Conservation (phyloP, 352 stramenopile species). For the Nothophytophthora sp. region DNA sequence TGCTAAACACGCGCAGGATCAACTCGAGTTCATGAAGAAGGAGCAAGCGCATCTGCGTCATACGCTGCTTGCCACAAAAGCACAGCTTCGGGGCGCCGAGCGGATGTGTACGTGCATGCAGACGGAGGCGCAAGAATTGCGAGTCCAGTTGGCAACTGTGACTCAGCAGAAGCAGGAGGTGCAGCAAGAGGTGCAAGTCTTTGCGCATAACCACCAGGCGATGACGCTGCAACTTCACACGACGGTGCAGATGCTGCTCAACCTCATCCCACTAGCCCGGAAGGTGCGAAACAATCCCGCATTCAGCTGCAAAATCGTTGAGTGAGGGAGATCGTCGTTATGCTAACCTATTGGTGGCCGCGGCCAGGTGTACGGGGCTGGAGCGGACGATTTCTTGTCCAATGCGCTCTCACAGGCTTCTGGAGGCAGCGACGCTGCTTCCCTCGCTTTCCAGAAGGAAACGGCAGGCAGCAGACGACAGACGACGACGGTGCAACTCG, state of each 20-base stretch:
- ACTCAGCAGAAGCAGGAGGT: slow-evolving; percentile 55
- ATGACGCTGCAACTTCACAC: slow-evolving; percentile 77
- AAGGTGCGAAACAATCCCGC: slow-evolving; percentile 47
- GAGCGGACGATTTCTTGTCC: slow-evolving; percentile 65
- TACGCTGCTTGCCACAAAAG: slow-evolving; percentile 52
- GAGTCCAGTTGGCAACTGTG: slow-evolving; percentile 31
- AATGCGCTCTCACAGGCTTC: slow-evolving; percentile 50
- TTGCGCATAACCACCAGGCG: slow-evolving; percentile 66
- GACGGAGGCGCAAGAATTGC: slow-evolving; percentile 31
- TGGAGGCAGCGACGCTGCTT: slow-evolving; percentile 15
- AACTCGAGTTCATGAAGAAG: slow-evolving; percentile 65
- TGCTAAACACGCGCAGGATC: slow-evolving; percentile 54
- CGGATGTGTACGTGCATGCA: slow-evolving; percentile 31
- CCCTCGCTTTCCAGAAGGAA: background rate
- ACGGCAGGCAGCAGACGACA: slow-evolving; percentile 4
- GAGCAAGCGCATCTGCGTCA: slow-evolving; percentile 50
- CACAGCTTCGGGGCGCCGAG: slow-evolving; percentile 47
- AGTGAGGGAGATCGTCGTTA: no score
- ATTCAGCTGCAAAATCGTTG: no score
- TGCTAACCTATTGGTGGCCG: no score
- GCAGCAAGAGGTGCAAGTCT: slow-evolving; percentile 52
- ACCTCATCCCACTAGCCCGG: slow-evolving; percentile 59
- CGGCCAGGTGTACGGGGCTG: slow-evolving; percentile 54
- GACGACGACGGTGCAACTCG: slow-evolving; percentile 32
- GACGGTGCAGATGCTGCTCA: slow-evolving; percentile 74